A percentile compares a stretch with the other conserved stretches of the same genome.
phyloP scores from a whole-genome alignment of 192 early-diverging fungal genomes.

The Coemansia sp. region DNA sequence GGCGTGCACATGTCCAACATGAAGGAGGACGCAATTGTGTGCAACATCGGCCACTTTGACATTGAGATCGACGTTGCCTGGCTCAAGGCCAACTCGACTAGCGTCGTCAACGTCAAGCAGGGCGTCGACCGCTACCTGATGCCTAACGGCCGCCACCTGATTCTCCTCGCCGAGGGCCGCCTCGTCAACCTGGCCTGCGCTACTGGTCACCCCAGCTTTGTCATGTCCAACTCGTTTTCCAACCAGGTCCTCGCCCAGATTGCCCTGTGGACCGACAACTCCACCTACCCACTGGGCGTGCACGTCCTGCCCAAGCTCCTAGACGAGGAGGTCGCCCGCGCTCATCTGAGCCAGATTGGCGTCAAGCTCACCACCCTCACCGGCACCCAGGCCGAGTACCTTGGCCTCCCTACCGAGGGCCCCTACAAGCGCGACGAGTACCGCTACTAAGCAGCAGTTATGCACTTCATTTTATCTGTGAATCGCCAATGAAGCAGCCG shows the following conservation, averaged over 20 bases:
- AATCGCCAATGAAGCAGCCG: too few species aligned
- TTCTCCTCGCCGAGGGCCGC: constrained; percentile 98
- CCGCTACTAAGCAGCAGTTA: constrained; percentile 70
- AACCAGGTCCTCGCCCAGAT: constrained; percentile 99
- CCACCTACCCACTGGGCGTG: constrained; percentile 88
- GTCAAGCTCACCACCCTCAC: constrained; percentile 88
- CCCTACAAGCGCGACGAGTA: constrained; percentile 98
- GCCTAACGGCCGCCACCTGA: constrained; percentile 87
- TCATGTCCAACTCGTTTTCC: constrained; percentile 99
- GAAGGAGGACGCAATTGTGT: constrained; percentile 98
- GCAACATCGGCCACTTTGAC: constrained; percentile 99
- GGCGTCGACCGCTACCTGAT: constrained; percentile 97
- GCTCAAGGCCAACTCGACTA: constrained; percentile 90
- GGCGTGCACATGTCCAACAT: constrained; percentile 88
- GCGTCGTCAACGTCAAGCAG: constrained; percentile 94
- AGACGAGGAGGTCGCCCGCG: constrained; percentile 97
- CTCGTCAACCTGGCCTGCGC: constrained; percentile 99
- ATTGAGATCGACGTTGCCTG: constrained; percentile 98
- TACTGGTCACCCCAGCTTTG: constrained; percentile 97
- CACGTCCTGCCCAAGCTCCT: constrained; percentile 99
- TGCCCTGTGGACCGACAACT: constrained; percentile 93
- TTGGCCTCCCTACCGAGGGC: constrained; percentile 75
- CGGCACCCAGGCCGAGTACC: constrained; percentile 72
- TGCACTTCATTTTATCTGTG: not conserved
- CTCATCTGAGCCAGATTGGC: constrained; percentile 92